These are phyloP conservation scores for Phlebiopsis flavidoalba DNA, from an alignment of 768 basidiomycete species.

Conservation along the genomic window DNA sequence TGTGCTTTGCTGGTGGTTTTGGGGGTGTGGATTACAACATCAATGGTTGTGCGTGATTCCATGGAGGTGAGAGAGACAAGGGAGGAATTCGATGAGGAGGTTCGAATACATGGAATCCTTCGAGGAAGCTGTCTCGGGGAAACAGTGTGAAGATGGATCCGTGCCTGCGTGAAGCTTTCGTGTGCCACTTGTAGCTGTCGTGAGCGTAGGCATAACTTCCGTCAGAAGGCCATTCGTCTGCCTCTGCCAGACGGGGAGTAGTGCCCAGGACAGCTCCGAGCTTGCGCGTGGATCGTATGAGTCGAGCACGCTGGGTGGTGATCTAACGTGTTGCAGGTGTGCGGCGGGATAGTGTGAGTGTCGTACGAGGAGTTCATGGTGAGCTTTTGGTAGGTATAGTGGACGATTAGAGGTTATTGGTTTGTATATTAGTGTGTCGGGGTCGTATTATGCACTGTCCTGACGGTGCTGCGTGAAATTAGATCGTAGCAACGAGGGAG, in stretches of 20 bases:
- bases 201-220: background rate
- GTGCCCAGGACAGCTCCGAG: conserved; percentile 31
- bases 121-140: background rate
- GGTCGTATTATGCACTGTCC: conserved; percentile 1
- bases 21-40: conserved; percentile 14
- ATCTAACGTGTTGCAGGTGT: conserved; percentile 30
- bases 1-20: conserved; percentile 10
- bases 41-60: conserved; percentile 18
- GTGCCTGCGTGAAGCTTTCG: conserved; percentile 1
- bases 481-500: background rate
- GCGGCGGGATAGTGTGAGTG: conserved; percentile 21
- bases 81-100: conserved; percentile 18
- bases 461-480: background rate
- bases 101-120: conserved; percentile 13
- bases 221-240: conserved; percentile 5
- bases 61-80: conserved; percentile 17
- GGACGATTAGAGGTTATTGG: background rate
- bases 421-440: background rate
- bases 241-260: conserved; percentile 31
- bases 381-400: background rate
- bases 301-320: conserved; percentile 28
- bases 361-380: background rate
- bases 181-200: background rate
- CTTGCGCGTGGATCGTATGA: conserved; percentile 33
- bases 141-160: conserved; percentile 7